These are phyloP conservation scores for Phtheirospermum japonicum DNA, from an alignment of 257 asterid species.

Conservation along the genomic window DNA sequence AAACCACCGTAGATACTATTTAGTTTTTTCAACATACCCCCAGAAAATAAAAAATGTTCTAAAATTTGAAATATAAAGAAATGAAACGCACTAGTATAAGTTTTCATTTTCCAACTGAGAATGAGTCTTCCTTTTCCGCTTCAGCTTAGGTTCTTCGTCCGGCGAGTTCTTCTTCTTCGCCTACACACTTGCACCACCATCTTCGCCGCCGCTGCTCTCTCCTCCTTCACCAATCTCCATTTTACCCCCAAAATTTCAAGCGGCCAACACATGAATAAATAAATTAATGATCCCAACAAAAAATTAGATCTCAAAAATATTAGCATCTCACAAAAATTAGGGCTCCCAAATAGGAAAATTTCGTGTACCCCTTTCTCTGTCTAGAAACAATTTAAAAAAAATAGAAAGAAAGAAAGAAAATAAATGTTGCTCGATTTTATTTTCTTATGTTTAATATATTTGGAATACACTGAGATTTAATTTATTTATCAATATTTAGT, in stretches of 20 bases:
- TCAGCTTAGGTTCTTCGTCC: constrained; percentile 59
- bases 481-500: too few relatives aligned
- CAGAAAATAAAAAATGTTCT: neutral
- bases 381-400: too few relatives aligned
- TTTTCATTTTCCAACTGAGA: constrained; percentile 69
- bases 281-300: constrained; percentile 24
- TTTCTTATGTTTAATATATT: too few relatives aligned
- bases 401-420: too few relatives aligned
- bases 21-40: too few relatives aligned
- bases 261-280: constrained; percentile 1
- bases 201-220: constrained; percentile 26
- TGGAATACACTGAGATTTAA: too few relatives aligned
- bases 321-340: constrained; percentile 32
- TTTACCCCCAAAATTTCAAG: constrained; percentile 26
- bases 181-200: constrained; percentile 36
- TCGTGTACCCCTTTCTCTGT: constrained; percentile 16
- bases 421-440: too few relatives aligned
- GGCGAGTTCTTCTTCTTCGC: constrained; percentile 41
- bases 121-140: constrained; percentile 89
- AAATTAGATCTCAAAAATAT: constrained; percentile 29
- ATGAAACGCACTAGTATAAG: constrained; percentile 62
- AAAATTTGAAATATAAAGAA: neutral
- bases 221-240: constrained; percentile 58
- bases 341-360: constrained; percentile 32
- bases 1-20: too few relatives aligned